phyloP scores from a whole-genome alignment of 805 yeast genomes.

The Wickerhamomyces bisporus region DNA sequence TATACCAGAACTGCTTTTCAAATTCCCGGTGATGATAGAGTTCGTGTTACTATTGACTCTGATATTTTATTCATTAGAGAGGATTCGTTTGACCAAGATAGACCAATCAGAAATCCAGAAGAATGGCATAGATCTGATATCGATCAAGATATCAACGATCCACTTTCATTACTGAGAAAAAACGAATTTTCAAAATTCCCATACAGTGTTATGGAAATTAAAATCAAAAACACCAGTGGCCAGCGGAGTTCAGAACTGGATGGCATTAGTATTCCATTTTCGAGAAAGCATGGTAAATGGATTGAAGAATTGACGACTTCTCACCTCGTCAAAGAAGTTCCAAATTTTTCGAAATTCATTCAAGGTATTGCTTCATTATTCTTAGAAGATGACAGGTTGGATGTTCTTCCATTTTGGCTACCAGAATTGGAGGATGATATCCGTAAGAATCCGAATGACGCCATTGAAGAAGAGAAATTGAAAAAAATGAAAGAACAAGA shows the following conservation, averaged over 20 bases:
- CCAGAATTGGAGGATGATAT: constrained; percentile 82
- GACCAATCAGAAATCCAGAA: constrained; percentile 85
- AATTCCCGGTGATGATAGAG: constrained; percentile 94
- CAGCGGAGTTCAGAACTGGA: constrained; percentile 28
- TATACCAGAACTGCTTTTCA: constrained; percentile 95
- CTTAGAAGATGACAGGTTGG: constrained; percentile 86
- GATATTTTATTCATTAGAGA: constrained; percentile 86
- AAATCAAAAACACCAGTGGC: constrained; percentile 45
- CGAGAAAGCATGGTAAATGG: constrained; percentile 63
- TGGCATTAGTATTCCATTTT: constrained; percentile 33
- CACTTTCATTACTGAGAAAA: constrained; percentile 68
- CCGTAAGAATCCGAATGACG: constrained; percentile 73
- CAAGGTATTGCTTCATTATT: constrained; percentile 89
- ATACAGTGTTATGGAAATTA: constrained; percentile 82
- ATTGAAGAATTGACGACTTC: constrained; percentile 78
- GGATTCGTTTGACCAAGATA: constrained; percentile 75
- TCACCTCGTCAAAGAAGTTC: constrained; percentile 87
- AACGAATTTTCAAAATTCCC: constrained; percentile 87
- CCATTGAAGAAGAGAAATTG: constrained; percentile 59
- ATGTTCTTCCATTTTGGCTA: constrained; percentile 90
- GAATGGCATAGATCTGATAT: constrained; percentile 92
- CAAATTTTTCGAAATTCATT: constrained; percentile 86
- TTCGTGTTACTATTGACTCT: constrained; percentile 85
- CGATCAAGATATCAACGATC: constrained; percentile 69
- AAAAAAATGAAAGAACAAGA: constrained; percentile 44